phyloP scores from a whole-genome alignment of 2,329 filamentous ascomycete genomes.

The Epichloe elymi region DNA sequence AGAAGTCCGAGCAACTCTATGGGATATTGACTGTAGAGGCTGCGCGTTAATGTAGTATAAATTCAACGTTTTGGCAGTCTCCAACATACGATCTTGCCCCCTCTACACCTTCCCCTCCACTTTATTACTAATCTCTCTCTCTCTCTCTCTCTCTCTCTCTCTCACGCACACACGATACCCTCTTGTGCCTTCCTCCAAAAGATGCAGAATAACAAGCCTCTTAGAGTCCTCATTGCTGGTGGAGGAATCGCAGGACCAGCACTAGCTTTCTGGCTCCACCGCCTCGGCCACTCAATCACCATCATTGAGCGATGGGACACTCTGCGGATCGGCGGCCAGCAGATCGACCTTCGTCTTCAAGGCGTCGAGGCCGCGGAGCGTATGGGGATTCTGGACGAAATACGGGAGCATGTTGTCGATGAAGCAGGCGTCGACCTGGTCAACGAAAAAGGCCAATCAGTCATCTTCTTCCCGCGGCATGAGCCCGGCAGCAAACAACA shows the following conservation, averaged over 20 bases:
- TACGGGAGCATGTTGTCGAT: constrained; percentile 25
- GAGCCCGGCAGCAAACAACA: constrained; percentile 7
- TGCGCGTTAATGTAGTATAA: no score
- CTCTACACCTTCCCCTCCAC: neutral
- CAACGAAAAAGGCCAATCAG: constrained; percentile 22
- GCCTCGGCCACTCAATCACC: constrained; percentile 19
- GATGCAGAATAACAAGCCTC: neutral
- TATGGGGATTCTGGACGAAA: constrained; percentile 24
- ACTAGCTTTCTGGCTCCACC: constrained; percentile 18
- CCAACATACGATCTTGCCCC: no score
- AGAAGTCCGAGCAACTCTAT: no score
- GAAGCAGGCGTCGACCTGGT: constrained; percentile 38
- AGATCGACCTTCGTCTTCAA: constrained; percentile 32
- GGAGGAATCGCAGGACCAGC: constrained; percentile 21
- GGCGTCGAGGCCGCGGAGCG: constrained; percentile 26
- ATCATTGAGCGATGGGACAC: constrained; percentile 25
- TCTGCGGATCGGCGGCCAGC: constrained; percentile 23
- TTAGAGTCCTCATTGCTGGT: constrained; percentile 16
- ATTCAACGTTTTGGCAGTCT: no score
- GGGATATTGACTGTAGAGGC: no score
- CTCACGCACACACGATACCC: neutral
- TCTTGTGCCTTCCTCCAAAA: neutral
- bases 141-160: neutral
- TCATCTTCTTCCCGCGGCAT: constrained; percentile 22
- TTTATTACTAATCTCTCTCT: neutral